These are phyloP conservation scores for Penicillium paradoxum DNA, from an alignment of 495 filamentous ascomycete genomes.

Conservation along the genomic window DNA sequence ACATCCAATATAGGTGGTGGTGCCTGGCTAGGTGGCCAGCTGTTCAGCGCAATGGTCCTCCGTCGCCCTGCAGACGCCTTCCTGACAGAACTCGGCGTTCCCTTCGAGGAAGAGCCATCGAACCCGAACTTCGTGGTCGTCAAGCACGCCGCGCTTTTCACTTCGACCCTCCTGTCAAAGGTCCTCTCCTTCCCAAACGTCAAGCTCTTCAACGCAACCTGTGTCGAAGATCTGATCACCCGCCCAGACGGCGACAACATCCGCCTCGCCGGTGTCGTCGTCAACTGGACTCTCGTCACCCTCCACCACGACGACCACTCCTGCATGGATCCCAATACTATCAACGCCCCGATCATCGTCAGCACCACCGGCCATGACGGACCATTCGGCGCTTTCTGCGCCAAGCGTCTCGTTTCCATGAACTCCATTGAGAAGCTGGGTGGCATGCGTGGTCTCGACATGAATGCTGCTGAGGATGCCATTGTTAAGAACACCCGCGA, in stretches of 20 bases:
- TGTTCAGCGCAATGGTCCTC: slow-evolving; percentile 91
- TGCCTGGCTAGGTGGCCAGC: slow-evolving; percentile 88
- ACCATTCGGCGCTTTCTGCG: slow-evolving; percentile 83
- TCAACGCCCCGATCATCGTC: slow-evolving; percentile 82
- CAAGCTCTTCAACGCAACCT: slow-evolving; percentile 92
- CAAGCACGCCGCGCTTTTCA: slow-evolving; percentile 90
- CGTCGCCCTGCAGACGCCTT: slow-evolving; percentile 85
- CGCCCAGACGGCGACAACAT: slow-evolving; percentile 48
- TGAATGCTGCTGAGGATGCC: slow-evolving; percentile 83
- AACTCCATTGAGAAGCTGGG: slow-evolving; percentile 72
- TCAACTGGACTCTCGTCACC: slow-evolving; percentile 87
- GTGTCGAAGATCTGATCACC: slow-evolving; percentile 87
- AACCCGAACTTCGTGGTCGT: slow-evolving; percentile 84
- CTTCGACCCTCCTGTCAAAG: slow-evolving; percentile 73
- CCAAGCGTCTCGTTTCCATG: slow-evolving; percentile 82
- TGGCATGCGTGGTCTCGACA: slow-evolving; percentile 87
- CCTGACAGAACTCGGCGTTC: slow-evolving; percentile 70
- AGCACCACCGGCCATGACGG: slow-evolving; percentile 88
- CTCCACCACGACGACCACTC: slow-evolving; percentile 90
- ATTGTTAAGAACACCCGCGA: slow-evolving; percentile 87
- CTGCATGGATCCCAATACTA: slow-evolving; percentile 95
- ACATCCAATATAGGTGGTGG: slow-evolving; percentile 56
- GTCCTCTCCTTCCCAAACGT: slow-evolving; percentile 81
- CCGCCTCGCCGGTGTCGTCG: slow-evolving; percentile 81
- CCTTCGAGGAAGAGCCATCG: slow-evolving; percentile 80